Evolutionary conservation across 75 land plant species (phyloP), one percentile per base, ranked within the genome.

Genomic region (Selaginella moellendorffii): DNA sequence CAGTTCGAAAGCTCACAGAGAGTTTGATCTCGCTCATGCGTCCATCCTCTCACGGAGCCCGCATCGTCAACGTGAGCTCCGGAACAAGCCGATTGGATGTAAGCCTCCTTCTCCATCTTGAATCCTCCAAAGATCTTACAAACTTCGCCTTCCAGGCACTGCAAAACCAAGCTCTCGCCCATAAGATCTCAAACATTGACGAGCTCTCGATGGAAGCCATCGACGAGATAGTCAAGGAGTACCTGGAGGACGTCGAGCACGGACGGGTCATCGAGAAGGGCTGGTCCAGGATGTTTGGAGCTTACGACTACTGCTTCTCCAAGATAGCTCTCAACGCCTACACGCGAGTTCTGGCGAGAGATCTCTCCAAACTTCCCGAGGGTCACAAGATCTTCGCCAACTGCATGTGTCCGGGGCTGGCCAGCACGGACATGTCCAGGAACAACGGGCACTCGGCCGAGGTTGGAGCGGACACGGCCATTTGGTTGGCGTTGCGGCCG

Each of bases 1-100:
- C 83, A 10, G 77, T 85, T 0, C 81, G 79, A 59, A 51, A 69
- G 46, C 68, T 90, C 74, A 80, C 79, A 22, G 72, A 84, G 68
- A 65, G 73, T n/a, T 74, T 87, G 79, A 64, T 90, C 53, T 87
- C 96, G 0, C 54, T 87, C 58, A 78, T 90, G 85, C 72, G 69
- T 60, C 69, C 85, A 52, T 86, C 92, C 19, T 31, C 73, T 60
- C 65, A 63, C 54, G 85, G 92, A 69, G 83, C 83, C 29, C 82
- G 96, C 9, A 83, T 90, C 54, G 77, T 90, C 14, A 84, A 80
- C 56, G 77, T 84, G 22, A 82, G 84, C 78, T 56, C 59, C 24
- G 21, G 59, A 2, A 9, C 59, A 8, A 56, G 59, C 24, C 59
- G 59, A 9, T 19, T 56, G 17, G 59, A 56, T 21, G 59, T 56